Base-by-base conservation (phyloP, 2,329 filamentous ascomycete species). In the Fusarium pseudonygamai region DNA sequence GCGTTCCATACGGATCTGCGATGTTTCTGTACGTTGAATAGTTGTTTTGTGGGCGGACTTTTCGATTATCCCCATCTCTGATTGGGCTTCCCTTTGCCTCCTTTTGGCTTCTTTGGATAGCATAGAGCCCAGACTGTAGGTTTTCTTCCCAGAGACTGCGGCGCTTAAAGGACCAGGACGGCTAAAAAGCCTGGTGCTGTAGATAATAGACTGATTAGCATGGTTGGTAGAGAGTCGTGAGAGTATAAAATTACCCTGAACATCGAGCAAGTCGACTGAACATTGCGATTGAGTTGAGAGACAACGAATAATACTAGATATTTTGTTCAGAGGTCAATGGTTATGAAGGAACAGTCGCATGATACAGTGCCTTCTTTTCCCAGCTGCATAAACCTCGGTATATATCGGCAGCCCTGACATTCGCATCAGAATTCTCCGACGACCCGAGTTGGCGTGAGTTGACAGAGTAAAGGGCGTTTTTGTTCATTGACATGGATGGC, bases 261-360 rank as follows among this genome's bases (percentile, higher is more conserved):
- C 56, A 59, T 47, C 69, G 69, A 70, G 63, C 58, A 22, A 78
- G 50, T 47, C 67, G 75, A 43, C 67, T 59, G 47, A 78, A 67
- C 76, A 78, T 78, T 47, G 53, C 59, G 36, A 22, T 42, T 45
- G 40, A 46, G 32, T 37, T 58, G 43, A 46, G 42, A 56, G 24
- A 37, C 37, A 20, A 30, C 24, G 45, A 30, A 45, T 11, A n/a
- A 45, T 37, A 15, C 8, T 42, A n/a, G 20, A 58, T 13, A 5
- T 36, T 9, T 36, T 30, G 34, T 43, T 55, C 30, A 55, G 22
- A 49, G 42, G 34, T 50, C 28, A 43, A 32, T n/a, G 37, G 57
- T 32, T 28, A 43, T 24, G 18, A 45, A 46, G 24, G 26, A 46
- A 37, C 37, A 34, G n/a, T 47, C 60, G 53, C 37, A 34, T 32